These are phyloP conservation scores for Xylaria multiplex DNA, from an alignment of 2,329 filamentous ascomycete genomes.

Conservation along the genomic window DNA sequence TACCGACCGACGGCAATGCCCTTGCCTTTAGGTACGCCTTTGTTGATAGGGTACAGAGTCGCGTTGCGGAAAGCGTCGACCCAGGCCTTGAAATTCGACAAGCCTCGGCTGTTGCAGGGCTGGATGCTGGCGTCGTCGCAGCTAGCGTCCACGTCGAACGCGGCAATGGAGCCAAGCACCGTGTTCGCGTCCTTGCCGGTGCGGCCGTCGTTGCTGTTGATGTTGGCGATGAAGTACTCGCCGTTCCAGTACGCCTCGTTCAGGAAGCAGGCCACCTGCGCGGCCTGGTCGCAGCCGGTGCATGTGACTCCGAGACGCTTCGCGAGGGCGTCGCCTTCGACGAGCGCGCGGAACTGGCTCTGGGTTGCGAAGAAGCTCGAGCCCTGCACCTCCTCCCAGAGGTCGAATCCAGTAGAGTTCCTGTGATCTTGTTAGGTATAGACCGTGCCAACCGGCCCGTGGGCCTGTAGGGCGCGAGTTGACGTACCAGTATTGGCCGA, in stretches of 20 bases:
- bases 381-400: conserved; percentile 69
- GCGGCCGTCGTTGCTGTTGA: conserved; percentile 56
- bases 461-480: neutral
- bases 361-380: conserved; percentile 69
- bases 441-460: neutral
- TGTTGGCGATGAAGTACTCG: conserved; percentile 64
- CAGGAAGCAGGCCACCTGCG: conserved; percentile 63
- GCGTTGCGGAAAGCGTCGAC: conserved; percentile 63
- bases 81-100: conserved; percentile 67
- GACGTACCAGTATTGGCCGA: conserved; percentile 59
- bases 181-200: conserved; percentile 68
- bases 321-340: conserved; percentile 63
- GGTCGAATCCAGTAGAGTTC: conserved; percentile 65
- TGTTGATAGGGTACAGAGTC: conserved; percentile 63
- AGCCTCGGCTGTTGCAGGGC: conserved; percentile 60
- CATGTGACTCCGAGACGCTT: conserved; percentile 59
- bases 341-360: conserved; percentile 62
- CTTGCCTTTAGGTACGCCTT: conserved; percentile 55
- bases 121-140: conserved; percentile 66
- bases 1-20: conserved; percentile 60
- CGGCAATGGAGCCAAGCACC: conserved; percentile 58
- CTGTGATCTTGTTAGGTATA: conserved; percentile 38
- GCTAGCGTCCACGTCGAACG: conserved; percentile 61
- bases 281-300: conserved; percentile 60
- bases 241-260: conserved; percentile 66